Conservation (phyloP, 2,329 filamentous ascomycete species). For the Rachicladosporium sp. region DNA sequence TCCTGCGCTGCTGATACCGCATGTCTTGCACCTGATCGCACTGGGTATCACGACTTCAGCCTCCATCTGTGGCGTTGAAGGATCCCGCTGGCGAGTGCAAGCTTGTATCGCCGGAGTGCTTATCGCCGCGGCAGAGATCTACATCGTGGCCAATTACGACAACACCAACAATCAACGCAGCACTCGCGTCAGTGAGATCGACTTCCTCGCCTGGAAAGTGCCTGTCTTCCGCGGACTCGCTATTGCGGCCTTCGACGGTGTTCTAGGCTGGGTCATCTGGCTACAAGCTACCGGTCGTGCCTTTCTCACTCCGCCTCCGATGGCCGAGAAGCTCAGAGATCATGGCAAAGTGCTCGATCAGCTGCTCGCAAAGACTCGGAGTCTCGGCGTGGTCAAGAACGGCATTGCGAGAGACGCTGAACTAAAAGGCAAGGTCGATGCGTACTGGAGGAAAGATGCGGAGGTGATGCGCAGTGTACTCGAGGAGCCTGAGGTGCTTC, state of each 20-base stretch:
- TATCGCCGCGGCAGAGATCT: slow-evolving; percentile 54
- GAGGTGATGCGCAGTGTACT: slow-evolving; percentile 60
- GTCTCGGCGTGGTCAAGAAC: slow-evolving; percentile 66
- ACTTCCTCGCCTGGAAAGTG: slow-evolving; percentile 60
- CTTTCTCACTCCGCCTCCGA: slow-evolving; percentile 49
- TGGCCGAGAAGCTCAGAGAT: slow-evolving; percentile 55
- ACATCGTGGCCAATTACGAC: slow-evolving; percentile 52
- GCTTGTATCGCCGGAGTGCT: slow-evolving; percentile 52
- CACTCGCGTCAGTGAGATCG: slow-evolving; percentile 47
- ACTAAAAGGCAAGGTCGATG: slow-evolving; percentile 52
- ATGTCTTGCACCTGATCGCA: slow-evolving; percentile 63
- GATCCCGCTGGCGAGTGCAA: slow-evolving; percentile 54
- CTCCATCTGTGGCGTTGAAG: slow-evolving; percentile 50
- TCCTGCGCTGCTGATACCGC: slow-evolving; percentile 60
- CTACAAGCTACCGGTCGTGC: slow-evolving; percentile 69
- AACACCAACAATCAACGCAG: slow-evolving; percentile 52
- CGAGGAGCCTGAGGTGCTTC: slow-evolving; percentile 64
- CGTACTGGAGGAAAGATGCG: slow-evolving; percentile 74
- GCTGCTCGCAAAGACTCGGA: slow-evolving; percentile 55
- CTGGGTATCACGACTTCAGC: slow-evolving; percentile 64
- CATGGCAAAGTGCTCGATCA: slow-evolving; percentile 44
- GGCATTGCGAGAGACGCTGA: slow-evolving; percentile 61
- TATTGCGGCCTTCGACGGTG: slow-evolving; percentile 52
- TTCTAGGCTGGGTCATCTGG: slow-evolving; percentile 56
- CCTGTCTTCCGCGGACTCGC: slow-evolving; percentile 49